Evolutionary conservation across 2,329 filamentous ascomycete genomes (phyloP).

Genomic region (Exserohilum rostratum): DNA sequence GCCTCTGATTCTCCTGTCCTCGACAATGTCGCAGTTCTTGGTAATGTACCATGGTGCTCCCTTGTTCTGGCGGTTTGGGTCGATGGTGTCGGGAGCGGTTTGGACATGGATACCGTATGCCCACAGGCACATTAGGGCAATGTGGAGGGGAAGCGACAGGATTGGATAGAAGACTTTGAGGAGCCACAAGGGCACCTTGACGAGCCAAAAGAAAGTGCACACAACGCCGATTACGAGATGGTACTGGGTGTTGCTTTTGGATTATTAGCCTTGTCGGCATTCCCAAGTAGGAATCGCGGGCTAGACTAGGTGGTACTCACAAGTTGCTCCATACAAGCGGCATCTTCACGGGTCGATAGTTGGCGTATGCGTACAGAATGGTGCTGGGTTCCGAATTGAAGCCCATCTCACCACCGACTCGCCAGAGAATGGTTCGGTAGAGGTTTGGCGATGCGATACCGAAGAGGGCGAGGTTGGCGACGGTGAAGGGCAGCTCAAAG

Average conservation of each 20-base stretch:
- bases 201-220: slow-evolving; percentile 75
- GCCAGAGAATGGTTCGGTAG: slow-evolving; percentile 75
- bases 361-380: slow-evolving; percentile 75
- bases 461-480: slow-evolving; percentile 72
- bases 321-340: slow-evolving; percentile 75
- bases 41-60: slow-evolving; percentile 76
- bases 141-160: slow-evolving; percentile 64
- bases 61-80: slow-evolving; percentile 65
- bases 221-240: slow-evolving; percentile 79
- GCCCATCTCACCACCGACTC: slow-evolving; percentile 70
- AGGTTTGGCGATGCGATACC: slow-evolving; percentile 75
- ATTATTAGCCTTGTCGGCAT: slow-evolving; percentile 6
- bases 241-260: slow-evolving; percentile 70
- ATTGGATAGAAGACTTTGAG: slow-evolving; percentile 74
- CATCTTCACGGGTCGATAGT: slow-evolving; percentile 65
- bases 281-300: too few relatives aligned
- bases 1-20: slow-evolving; percentile 57
- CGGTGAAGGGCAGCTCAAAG: slow-evolving; percentile 68
- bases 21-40: slow-evolving; percentile 69
- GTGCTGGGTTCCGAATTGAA: slow-evolving; percentile 77
- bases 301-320: slow-evolving; percentile 58
- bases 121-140: slow-evolving; percentile 66
- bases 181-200: slow-evolving; percentile 71
- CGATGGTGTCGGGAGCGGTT: slow-evolving; percentile 73
- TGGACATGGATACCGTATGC: slow-evolving; percentile 71